Evolutionary conservation across 2,329 filamentous ascomycete species (phyloP).

Genomic region (Ophiostoma fasciatum): DNA sequence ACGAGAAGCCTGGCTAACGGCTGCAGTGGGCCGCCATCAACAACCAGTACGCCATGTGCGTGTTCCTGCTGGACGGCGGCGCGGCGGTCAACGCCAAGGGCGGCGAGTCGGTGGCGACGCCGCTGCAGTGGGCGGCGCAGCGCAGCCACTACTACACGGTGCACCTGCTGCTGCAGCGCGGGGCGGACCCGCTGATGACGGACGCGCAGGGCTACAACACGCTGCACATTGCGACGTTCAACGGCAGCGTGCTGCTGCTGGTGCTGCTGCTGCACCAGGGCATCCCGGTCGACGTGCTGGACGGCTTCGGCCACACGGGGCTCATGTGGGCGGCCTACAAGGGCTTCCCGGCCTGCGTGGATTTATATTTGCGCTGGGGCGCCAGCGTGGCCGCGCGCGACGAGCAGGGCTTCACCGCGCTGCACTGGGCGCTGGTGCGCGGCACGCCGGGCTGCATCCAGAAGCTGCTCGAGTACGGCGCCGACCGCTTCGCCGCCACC

Average conservation of each 20-base stretch:
- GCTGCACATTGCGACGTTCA: conserved; percentile 90
- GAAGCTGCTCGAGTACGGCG: conserved; percentile 89
- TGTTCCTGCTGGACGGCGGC: conserved; percentile 72
- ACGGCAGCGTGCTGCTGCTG: conserved; percentile 84
- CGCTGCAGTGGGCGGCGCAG: conserved; percentile 94
- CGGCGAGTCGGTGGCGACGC: conserved; percentile 86
- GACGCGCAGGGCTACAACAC: conserved; percentile 98
- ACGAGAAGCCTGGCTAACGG: conserved; percentile 3
- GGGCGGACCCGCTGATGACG: conserved; percentile 81
- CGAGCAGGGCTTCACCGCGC: conserved; percentile 81
- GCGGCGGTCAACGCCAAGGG: conserved; percentile 92
- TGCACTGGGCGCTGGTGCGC: conserved; percentile 95
- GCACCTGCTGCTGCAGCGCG: conserved; percentile 77
- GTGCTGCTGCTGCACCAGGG: conserved; percentile 86
- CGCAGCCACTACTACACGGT: conserved; percentile 94
- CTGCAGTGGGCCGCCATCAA: conserved; percentile 96
- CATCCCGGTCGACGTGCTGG: conserved; percentile 81
- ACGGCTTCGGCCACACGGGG: conserved; percentile 80
- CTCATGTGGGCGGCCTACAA: conserved; percentile 99
- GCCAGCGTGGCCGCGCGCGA: conserved; percentile 84
- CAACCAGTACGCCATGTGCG: conserved; percentile 95
- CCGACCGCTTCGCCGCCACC: conserved; percentile 83
- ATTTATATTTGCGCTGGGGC: conserved; percentile 86
- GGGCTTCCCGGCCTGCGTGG: conserved; percentile 81
- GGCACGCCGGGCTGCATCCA: conserved; percentile 79